A percentile compares a stretch with the other conserved stretches of the same genome.
Conservation (phyloP, 202 grass and related monocot species). For the Schoenoplectus triqueter region DNA sequence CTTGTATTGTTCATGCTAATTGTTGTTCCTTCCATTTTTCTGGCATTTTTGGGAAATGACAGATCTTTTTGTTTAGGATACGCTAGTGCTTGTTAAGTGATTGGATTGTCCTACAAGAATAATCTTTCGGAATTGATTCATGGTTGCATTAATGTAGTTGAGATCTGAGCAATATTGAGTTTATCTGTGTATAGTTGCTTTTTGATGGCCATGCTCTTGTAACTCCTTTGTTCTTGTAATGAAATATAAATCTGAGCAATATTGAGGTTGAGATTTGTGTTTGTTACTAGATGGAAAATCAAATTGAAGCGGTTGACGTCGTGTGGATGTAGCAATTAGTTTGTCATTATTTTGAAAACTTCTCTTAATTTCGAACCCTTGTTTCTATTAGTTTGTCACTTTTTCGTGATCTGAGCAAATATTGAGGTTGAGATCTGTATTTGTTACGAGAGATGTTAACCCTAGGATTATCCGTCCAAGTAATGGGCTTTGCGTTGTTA, state of each 20-base stretch:
- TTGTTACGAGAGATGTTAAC: no score
- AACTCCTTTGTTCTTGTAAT: not conserved
- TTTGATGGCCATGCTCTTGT: not conserved
- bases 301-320: not conserved
- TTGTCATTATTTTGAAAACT: no score
- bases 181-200: no score
- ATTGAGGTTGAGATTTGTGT: not conserved
- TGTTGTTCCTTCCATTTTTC: slow-evolving; percentile 26
- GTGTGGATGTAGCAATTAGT: no score
- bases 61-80: not conserved
- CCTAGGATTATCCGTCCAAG: no score
- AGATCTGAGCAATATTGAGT: no score
- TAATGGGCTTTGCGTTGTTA: no score
- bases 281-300: not conserved
- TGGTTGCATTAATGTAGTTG: not conserved
- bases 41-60: slow-evolving; percentile 15
- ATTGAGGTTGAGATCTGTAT: no score
- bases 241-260: slow-evolving; percentile 26
- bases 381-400: no score
- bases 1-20: slow-evolving; percentile 26
- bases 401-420: no score
- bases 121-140: slow-evolving; percentile 12
- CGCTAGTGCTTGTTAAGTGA: no score
- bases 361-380: no score
- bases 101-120: not conserved